Conservation (phyloP, 768 basidiomycete genomes). For the Dendrothele bispora region DNA sequence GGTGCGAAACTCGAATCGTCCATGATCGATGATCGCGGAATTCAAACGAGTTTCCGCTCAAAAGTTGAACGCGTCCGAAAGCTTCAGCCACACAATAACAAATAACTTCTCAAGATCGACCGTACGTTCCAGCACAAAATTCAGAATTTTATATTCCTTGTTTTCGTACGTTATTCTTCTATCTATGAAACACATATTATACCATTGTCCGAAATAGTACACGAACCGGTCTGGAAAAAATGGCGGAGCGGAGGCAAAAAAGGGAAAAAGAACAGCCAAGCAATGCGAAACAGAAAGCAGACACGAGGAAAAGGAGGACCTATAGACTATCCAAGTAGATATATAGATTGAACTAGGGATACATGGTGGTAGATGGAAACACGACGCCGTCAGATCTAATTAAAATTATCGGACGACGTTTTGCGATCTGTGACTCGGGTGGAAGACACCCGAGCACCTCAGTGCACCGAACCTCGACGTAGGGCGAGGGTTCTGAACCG, state of each 20-base stretch:
- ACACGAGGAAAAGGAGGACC: conserved; percentile 13
- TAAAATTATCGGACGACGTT: conserved; percentile 79
- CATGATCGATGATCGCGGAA: neutral
- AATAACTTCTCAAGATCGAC: too few species aligned
- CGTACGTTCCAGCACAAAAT: too few species aligned
- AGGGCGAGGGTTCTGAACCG: conserved; percentile 83
- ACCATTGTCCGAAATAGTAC: conserved; percentile 6
- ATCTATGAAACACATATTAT: neutral
- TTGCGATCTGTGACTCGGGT: conserved; percentile 62
- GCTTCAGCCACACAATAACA: too few species aligned
- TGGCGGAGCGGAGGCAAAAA: conserved; percentile 18
- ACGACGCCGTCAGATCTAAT: conserved; percentile 85
- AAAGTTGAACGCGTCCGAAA: neutral
- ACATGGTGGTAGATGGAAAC: conserved; percentile 80
- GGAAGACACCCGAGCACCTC: conserved; percentile 84
- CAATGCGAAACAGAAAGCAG: conserved; percentile 11
- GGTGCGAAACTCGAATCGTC: conserved; percentile 4
- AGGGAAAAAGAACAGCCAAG: conserved; percentile 13
- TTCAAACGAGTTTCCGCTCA: neutral
- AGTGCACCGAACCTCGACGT: conserved; percentile 83
- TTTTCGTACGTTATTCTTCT: too few species aligned
- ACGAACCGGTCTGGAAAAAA: conserved; percentile 14
- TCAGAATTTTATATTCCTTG: too few species aligned
- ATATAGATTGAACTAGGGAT: conserved; percentile 54
- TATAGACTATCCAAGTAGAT: conserved; percentile 3